Evolutionary conservation across 1,284 basidiomycete species (phyloP).

Genomic region (Moesziomyces aphidis): DNA sequence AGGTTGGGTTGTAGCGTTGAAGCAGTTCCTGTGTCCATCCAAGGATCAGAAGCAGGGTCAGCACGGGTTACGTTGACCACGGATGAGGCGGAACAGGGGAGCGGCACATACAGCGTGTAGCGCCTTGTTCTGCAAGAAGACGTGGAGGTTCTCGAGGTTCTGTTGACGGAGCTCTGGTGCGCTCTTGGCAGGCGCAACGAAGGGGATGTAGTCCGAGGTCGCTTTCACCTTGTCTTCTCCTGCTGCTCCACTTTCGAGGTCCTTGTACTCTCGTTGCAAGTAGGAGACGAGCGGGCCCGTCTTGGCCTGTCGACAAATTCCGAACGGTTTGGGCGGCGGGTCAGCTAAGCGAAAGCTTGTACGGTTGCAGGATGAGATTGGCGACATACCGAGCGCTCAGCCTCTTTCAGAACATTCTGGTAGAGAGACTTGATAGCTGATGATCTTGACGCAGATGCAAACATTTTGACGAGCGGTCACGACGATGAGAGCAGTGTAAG

Average conservation of each 20-base stretch:
- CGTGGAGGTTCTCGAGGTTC: slow-evolving; percentile 74
- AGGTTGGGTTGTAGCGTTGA: slow-evolving; percentile 81
- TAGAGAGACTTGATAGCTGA: slow-evolving; percentile 32
- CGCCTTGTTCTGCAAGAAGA: slow-evolving; percentile 79
- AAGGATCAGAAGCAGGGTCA: slow-evolving; percentile 73
- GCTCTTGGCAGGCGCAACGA: slow-evolving; percentile 29
- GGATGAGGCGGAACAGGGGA: slow-evolving; percentile 14
- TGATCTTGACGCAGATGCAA: slow-evolving; percentile 25
- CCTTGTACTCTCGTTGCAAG: slow-evolving; percentile 30
- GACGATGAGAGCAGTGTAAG: neutral
- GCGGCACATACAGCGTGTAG: slow-evolving; percentile 72
- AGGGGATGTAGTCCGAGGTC: slow-evolving; percentile 21
- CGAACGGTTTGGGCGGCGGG: neutral
- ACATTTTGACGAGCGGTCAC: slow-evolving; percentile 5
- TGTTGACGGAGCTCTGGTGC: slow-evolving; percentile 25
- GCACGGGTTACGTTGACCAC: slow-evolving; percentile 1
- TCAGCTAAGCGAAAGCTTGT: neutral
- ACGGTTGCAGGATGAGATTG: neutral
- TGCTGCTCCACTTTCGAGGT: slow-evolving; percentile 1
- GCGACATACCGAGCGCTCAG: slow-evolving; percentile 26
- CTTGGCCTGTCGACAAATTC: slow-evolving; percentile 14
- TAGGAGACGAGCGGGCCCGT: slow-evolving; percentile 31
- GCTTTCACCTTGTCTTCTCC: slow-evolving; percentile 1
- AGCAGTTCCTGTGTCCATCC: slow-evolving; percentile 69
- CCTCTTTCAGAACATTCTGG: slow-evolving; percentile 30